These are phyloP conservation scores for Rhizoctonia solani DNA, from an alignment of 1,284 basidiomycete genomes.

Conservation along the genomic window DNA sequence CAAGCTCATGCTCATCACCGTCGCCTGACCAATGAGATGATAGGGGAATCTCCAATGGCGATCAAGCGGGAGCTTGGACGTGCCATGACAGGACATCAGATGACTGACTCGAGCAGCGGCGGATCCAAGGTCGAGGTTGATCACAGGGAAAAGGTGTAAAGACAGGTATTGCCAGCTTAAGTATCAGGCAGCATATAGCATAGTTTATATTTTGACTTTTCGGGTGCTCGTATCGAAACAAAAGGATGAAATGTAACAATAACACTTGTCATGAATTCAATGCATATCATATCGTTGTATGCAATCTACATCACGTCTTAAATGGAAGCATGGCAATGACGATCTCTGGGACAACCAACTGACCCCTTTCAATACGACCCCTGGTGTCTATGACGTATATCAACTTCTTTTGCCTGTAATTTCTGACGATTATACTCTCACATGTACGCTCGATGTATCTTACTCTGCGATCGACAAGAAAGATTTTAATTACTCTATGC, in stretches of 20 bases:
- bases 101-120: not conserved
- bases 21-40: conserved; percentile 29
- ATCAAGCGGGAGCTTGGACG: conserved; percentile 30
- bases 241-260: not conserved
- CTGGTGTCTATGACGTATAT: too few relatives aligned
- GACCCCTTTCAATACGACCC: too few relatives aligned
- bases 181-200: too few relatives aligned
- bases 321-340: too few relatives aligned
- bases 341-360: not conserved
- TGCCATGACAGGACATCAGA: not conserved
- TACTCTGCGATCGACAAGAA: too few relatives aligned
- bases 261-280: not conserved
- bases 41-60: conserved; percentile 9
- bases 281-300: not conserved
- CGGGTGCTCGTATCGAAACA: too few relatives aligned
- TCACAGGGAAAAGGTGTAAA: conserved; percentile 10
- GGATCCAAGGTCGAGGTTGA: conserved; percentile 4
- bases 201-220: too few relatives aligned
- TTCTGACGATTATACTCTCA: too few relatives aligned
- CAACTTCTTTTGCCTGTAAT: too few relatives aligned
- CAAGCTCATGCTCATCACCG: conserved; percentile 30
- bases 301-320: not conserved
- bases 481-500: too few relatives aligned
- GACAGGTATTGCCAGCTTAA: too few relatives aligned
- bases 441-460: too few relatives aligned